Conservation (phyloP, 768 basidiomycete genomes). For the Lentinula aciculospora region DNA sequence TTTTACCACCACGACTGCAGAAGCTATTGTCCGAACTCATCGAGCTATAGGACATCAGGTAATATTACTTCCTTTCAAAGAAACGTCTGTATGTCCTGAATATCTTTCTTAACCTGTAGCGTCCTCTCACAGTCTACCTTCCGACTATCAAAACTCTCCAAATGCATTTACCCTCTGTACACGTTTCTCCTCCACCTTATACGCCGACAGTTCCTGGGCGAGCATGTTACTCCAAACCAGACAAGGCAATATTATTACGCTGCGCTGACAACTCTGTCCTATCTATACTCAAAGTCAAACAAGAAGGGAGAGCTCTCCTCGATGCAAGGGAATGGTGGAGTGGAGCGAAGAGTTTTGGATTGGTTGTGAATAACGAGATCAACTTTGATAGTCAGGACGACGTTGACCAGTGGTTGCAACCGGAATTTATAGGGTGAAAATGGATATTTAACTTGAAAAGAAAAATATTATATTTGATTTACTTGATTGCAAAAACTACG, state of each 20-base stretch:
- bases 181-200: conserved; percentile 2
- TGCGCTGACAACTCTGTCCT: conserved; percentile 52
- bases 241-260: conserved; percentile 40
- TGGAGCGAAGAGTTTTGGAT: conserved; percentile 39
- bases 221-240: conserved; percentile 34
- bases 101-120: conserved; percentile 14
- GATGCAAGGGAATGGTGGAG: conserved; percentile 76
- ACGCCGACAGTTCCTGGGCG: conserved; percentile 29
- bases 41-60: conserved; percentile 73
- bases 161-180: conserved; percentile 28
- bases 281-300: conserved; percentile 51
- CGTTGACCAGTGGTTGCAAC: conserved; percentile 4
- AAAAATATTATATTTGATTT: too few relatives aligned
- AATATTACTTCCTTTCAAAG: background rate
- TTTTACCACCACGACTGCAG: conserved; percentile 53
- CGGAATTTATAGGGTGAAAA: background rate
- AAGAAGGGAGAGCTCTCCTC: conserved; percentile 52
- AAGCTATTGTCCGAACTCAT: conserved; percentile 45
- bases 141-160: conserved; percentile 32
- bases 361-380: conserved; percentile 11
- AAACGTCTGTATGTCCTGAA: background rate
- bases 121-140: conserved; percentile 27
- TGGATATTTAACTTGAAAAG: too few relatives aligned
- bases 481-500: too few relatives aligned
- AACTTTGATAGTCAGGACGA: conserved; percentile 3